A percentile compares a stretch with the other conserved stretches of the same genome.
Evolutionary conservation across 805 yeast species (phyloP).

Genomic region (Candida arabinofermentans): DNA sequence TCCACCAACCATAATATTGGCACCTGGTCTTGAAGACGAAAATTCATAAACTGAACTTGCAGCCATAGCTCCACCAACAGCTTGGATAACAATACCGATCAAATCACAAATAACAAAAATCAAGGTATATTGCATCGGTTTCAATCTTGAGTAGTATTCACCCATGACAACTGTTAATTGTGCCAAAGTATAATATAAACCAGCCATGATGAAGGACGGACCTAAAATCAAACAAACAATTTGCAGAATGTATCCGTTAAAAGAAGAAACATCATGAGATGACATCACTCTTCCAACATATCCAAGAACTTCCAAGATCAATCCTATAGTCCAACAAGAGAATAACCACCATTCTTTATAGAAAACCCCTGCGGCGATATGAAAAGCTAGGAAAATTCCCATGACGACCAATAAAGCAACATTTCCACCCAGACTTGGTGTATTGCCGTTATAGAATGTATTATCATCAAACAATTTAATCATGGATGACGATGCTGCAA

Average conservation of each 20-base stretch:
- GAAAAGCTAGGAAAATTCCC: constrained; percentile 42
- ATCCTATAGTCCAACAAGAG: constrained; percentile 50
- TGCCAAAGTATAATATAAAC: constrained; percentile 68
- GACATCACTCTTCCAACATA: constrained; percentile 57
- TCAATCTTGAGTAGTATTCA: constrained; percentile 42
- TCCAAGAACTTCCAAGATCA: constrained; percentile 63
- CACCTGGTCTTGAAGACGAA: constrained; percentile 41
- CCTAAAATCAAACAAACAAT: constrained; percentile 68
- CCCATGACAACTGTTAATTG: constrained; percentile 64
- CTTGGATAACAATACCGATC: constrained; percentile 62
- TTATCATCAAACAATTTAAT: constrained; percentile 10
- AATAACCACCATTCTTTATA: constrained; percentile 67
- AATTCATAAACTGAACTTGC: constrained; percentile 38
- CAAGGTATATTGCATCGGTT: constrained; percentile 59
- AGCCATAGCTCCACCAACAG: constrained; percentile 73
- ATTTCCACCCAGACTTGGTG: constrained; percentile 58
- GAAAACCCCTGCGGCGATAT: constrained; percentile 39
- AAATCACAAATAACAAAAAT: constrained; percentile 67
- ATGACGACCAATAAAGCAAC: constrained; percentile 52
- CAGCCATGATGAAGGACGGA: constrained; percentile 84
- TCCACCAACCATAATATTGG: constrained; percentile 73
- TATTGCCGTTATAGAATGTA: constrained; percentile 35
- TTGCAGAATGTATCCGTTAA: constrained; percentile 54
- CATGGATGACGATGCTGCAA: constrained; percentile 20
- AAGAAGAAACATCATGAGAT: constrained; percentile 30